Evolutionary conservation across 169 alveolate species (phyloP).

Genomic region (Eimeria tenella): DNA sequence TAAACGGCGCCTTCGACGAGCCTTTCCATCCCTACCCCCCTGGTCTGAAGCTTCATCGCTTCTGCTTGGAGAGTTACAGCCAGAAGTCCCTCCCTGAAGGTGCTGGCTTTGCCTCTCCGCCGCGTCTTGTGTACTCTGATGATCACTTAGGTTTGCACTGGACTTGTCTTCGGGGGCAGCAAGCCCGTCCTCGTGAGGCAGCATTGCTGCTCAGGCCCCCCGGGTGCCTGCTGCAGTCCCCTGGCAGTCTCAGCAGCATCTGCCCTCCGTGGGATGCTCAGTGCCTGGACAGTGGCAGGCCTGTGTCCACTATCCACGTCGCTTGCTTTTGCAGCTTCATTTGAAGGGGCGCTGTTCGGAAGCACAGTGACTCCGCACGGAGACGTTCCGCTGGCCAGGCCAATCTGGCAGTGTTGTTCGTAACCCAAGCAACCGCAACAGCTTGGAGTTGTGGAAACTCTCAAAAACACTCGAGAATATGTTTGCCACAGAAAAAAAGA

Average conservation of each 20-base stretch:
- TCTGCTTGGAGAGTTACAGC: background rate
- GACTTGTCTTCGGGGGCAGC: slow-evolving; percentile 49
- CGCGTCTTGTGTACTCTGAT: background rate
- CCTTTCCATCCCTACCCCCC: slow-evolving; percentile 16
- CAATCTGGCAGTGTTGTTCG: background rate
- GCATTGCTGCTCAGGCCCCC: slow-evolving; percentile 74
- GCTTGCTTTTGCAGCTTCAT: slow-evolving; percentile 9
- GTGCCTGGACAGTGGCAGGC: slow-evolving; percentile 49
- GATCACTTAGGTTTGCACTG: slow-evolving; percentile 28
- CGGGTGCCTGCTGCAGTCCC: slow-evolving; percentile 67
- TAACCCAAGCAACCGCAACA: background rate
- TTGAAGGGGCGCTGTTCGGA: slow-evolving; percentile 16
- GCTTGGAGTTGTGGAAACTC: background rate
- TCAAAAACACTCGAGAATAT: background rate
- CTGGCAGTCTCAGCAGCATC: slow-evolving; percentile 59
- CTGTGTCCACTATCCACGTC: background rate
- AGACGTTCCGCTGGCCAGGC: background rate
- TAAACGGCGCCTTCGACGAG: slow-evolving; percentile 42
- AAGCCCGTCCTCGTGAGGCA: slow-evolving; percentile 61
- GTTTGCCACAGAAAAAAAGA: background rate
- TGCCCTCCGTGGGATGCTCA: background rate
- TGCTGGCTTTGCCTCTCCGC: background rate
- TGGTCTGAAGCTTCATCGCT: slow-evolving; percentile 1
- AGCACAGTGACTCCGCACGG: background rate
- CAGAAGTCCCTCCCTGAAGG: background rate